A percentile compares a stretch with the other conserved stretches of the same genome.
phyloP scores from a whole-genome alignment of 2,329 filamentous ascomycete species.

The Monosporascus sp. region DNA sequence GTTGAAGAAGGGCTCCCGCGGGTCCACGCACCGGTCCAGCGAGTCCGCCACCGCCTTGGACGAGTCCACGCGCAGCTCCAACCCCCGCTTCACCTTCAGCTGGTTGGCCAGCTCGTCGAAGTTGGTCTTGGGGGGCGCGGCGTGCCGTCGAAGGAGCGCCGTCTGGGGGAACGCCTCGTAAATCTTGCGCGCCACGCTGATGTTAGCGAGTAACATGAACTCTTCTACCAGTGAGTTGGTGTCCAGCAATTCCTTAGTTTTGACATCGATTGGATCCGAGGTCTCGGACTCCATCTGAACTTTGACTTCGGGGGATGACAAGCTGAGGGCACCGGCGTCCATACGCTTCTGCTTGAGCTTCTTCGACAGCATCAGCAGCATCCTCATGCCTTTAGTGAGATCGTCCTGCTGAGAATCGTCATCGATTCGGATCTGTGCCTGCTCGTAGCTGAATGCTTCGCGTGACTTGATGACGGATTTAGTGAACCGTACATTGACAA shows the following conservation, averaged over 20 bases:
- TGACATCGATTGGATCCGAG: constrained; percentile 90
- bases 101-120: constrained; percentile 93
- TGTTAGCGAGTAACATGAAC: constrained; percentile 98
- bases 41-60: constrained; percentile 92
- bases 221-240: constrained; percentile 98
- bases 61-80: constrained; percentile 77
- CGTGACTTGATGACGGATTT: constrained; percentile 97
- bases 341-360: constrained; percentile 92
- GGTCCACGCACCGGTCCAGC: constrained; percentile 76
- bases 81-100: constrained; percentile 75
- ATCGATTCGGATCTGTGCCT: constrained; percentile 90
- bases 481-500: constrained; percentile 81
- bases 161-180: constrained; percentile 92
- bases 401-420: constrained; percentile 83
- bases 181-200: constrained; percentile 84
- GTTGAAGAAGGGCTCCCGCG: constrained; percentile 90
- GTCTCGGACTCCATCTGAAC: constrained; percentile 94
- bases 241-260: constrained; percentile 88
- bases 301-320: constrained; percentile 96
- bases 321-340: constrained; percentile 89
- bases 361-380: constrained; percentile 80
- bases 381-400: constrained; percentile 83
- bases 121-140: constrained; percentile 86
- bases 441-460: constrained; percentile 96
- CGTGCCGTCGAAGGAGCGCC: constrained; percentile 87